These are phyloP conservation scores for Didymella pomorum DNA, from an alignment of 2,329 filamentous ascomycete species.

Conservation along the genomic window DNA sequence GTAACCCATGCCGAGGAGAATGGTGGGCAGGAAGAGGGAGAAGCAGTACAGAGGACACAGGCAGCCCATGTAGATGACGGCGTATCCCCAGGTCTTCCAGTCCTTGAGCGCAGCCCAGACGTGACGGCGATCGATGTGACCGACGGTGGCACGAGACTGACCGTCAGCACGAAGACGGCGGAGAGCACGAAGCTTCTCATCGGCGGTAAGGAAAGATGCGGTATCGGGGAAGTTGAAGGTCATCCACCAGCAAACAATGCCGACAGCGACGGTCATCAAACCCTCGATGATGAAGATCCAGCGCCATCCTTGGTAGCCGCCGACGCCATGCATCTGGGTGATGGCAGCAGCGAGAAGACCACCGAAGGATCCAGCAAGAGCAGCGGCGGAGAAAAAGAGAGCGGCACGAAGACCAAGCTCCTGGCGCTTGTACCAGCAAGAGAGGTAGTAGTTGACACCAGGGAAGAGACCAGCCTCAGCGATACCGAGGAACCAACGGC, in stretches of 20 bases:
- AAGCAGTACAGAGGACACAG: constrained; percentile 53
- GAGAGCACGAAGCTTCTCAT: constrained; percentile 65
- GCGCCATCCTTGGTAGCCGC: constrained; percentile 53
- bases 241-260: constrained; percentile 60
- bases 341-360: constrained; percentile 67
- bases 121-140: constrained; percentile 45
- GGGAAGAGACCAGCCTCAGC: constrained; percentile 52
- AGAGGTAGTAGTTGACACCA: constrained; percentile 63
- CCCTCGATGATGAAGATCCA: constrained; percentile 53
- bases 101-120: constrained; percentile 57
- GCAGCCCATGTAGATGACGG: constrained; percentile 71
- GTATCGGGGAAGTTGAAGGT: constrained; percentile 71
- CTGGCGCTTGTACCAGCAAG: constrained; percentile 64
- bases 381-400: constrained; percentile 67
- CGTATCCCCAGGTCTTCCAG: constrained; percentile 60
- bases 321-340: constrained; percentile 66
- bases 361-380: constrained; percentile 67
- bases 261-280: constrained; percentile 49
- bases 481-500: constrained; percentile 50
- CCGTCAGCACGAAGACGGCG: constrained; percentile 72
- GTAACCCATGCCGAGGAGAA: constrained; percentile 60
- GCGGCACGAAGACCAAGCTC: constrained; percentile 63
- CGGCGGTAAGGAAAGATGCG: constrained; percentile 63
- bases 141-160: constrained; percentile 69
- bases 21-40: constrained; percentile 57